Evolutionary conservation across 2,329 filamentous ascomycete genomes (phyloP).

Genomic region (Pseudogymnoascus sp.): DNA sequence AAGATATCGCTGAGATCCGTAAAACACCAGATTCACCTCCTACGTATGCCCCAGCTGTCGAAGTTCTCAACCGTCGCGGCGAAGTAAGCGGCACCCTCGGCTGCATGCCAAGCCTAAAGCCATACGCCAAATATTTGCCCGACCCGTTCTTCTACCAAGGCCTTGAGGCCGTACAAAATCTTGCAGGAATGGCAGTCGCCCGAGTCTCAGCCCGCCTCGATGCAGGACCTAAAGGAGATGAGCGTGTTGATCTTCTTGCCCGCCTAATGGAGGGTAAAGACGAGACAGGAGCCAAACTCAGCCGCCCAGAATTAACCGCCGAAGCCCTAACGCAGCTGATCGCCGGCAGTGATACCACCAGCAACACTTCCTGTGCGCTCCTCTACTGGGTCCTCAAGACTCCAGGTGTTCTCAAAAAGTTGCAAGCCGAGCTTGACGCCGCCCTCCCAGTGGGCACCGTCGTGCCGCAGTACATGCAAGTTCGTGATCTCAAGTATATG

Average conservation of each 20-base stretch:
- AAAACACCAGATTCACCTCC: constrained; percentile 50
- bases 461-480: constrained; percentile 63
- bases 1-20: constrained; percentile 68
- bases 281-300: constrained; percentile 65
- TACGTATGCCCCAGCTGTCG: constrained; percentile 68
- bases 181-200: constrained; percentile 82
- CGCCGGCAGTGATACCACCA: constrained; percentile 68
- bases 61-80: constrained; percentile 80
- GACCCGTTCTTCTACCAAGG: constrained; percentile 75
- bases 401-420: constrained; percentile 59
- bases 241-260: constrained; percentile 71
- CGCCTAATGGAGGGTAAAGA: constrained; percentile 81
- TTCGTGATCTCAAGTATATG: constrained; percentile 70
- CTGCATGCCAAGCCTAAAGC: constrained; percentile 63
- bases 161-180: constrained; percentile 63
- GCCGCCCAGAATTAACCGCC: constrained; percentile 72
- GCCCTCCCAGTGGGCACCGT: constrained; percentile 51
- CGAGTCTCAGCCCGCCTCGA: constrained; percentile 68
- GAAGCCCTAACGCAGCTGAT: constrained; percentile 87
- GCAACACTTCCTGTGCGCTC: constrained; percentile 73
- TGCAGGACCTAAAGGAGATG: constrained; percentile 53
- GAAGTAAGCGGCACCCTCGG: constrained; percentile 79
- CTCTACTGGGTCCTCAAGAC: constrained; percentile 67
- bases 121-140: constrained; percentile 70
- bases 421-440: constrained; percentile 68